Conservation (phyloP, 495 filamentous ascomycete species). For the Gamarada debralockiae region DNA sequence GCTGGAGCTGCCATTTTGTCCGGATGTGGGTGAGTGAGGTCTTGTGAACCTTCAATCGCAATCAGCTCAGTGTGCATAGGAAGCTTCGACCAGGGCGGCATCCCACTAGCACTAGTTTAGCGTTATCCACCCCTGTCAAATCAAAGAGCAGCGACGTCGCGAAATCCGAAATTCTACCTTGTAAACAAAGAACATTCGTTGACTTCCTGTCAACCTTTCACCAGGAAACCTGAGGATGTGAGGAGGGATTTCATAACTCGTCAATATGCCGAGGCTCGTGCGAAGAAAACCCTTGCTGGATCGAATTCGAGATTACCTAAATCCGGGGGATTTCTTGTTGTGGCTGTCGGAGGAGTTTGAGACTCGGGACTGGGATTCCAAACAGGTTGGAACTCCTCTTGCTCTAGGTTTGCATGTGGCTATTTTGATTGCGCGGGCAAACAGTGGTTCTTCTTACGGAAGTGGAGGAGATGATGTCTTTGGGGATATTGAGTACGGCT, state of each 20-base stretch:
- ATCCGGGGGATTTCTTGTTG: constrained; percentile 83
- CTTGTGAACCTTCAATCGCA: background rate
- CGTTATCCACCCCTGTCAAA: background rate
- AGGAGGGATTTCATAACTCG: background rate
- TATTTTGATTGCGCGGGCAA: constrained; percentile 80
- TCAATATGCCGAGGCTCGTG: constrained; percentile 70
- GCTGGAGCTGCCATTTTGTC: constrained; percentile 49
- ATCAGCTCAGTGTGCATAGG: background rate
- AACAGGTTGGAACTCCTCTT: constrained; percentile 67
- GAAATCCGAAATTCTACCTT: background rate
- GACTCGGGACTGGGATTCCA: constrained; percentile 83
- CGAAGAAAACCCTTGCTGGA: constrained; percentile 72
- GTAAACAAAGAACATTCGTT: constrained; percentile 13
- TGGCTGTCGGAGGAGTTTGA: constrained; percentile 90
- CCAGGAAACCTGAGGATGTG: constrained; percentile 12
- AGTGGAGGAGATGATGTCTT: constrained; percentile 74
- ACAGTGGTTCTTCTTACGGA: constrained; percentile 46
- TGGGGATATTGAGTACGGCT: constrained; percentile 53
- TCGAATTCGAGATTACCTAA: constrained; percentile 72
- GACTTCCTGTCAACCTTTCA: background rate
- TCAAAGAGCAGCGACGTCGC: background rate
- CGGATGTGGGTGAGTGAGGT: background rate
- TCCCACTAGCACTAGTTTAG: background rate
- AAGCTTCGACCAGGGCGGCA: constrained; percentile 6
- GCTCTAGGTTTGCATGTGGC: constrained; percentile 71